Percentiles rank a stretch among this genome's conserved stretches.
Conservation (phyloP, 306 rosid species). For the Trifolium fragiferum region DNA sequence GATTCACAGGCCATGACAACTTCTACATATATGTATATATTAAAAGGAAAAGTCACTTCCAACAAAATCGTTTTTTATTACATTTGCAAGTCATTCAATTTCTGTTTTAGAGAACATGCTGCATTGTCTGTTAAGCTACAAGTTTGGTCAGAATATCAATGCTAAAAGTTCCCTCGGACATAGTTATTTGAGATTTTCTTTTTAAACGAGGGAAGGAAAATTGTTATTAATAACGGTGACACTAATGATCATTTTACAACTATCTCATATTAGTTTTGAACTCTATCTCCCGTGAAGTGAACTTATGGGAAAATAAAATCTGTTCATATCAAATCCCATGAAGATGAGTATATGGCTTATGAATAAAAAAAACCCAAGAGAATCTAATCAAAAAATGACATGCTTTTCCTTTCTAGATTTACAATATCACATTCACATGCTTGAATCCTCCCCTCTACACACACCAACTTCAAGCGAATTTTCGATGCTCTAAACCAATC, state of each 20-base stretch:
- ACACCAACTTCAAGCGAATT: background rate
- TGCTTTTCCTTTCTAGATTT: background rate
- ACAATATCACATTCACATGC: conserved; percentile 1
- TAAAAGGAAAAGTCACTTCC: background rate
- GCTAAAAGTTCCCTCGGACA: background rate
- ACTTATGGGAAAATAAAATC: background rate
- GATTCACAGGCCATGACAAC: no score
- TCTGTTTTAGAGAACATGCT: conserved; percentile 15
- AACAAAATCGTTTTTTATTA: background rate
- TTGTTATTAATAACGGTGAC: no score
- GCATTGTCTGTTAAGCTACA: background rate
- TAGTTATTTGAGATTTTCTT: no score
- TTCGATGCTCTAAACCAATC: background rate
- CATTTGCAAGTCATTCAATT: conserved; percentile 20
- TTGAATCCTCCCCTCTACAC: conserved; percentile 1
- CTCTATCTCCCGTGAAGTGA: no score
- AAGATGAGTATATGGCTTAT: conserved; percentile 9
- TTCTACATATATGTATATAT: no score
- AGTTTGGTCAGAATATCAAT: background rate
- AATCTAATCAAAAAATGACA: background rate
- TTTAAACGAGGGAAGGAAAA: no score
- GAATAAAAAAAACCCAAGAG: conserved; percentile 20
- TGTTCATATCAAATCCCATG: background rate
- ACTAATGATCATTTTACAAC: no score
- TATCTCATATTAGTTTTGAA: no score